These are phyloP conservation scores for Myriosclerotinia scirpicola DNA, from an alignment of 2,329 filamentous ascomycete genomes.

Conservation along the genomic window DNA sequence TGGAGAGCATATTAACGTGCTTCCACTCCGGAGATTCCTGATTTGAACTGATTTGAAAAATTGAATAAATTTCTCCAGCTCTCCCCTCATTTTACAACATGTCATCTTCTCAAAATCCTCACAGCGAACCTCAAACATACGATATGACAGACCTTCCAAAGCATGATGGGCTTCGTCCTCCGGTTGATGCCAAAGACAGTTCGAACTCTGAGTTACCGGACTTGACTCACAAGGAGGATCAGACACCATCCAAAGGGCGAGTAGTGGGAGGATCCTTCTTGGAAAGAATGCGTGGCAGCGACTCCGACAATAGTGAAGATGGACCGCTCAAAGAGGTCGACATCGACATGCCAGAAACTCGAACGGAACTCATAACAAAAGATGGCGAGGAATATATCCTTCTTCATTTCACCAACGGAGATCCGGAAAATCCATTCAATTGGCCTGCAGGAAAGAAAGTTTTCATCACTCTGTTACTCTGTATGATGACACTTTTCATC, in stretches of 20 bases:
- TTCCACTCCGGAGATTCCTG: conserved; percentile 14
- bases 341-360: conserved; percentile 51
- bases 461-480: conserved; percentile 49
- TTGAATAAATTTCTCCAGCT: conserved; percentile 24
- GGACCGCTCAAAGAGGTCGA: conserved; percentile 47
- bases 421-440: conserved; percentile 54
- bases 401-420: conserved; percentile 48
- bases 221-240: conserved; percentile 30
- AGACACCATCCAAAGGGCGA: conserved; percentile 37
- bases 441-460: conserved; percentile 48
- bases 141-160: conserved; percentile 13
- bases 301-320: conserved; percentile 34
- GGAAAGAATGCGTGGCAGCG: conserved; percentile 40
- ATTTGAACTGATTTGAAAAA: conserved; percentile 13
- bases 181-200: background rate
- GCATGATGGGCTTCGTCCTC: conserved; percentile 9
- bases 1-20: conserved; percentile 15
- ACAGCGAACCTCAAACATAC: background rate
- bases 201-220: conserved; percentile 11
- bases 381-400: conserved; percentile 49
- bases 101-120: background rate
- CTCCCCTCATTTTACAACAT: conserved; percentile 2
- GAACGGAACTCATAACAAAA: conserved; percentile 45
- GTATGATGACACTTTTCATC: conserved; percentile 54
- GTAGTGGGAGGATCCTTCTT: conserved; percentile 45